Evolutionary conservation across 768 basidiomycete species (phyloP), one percentile per base, ranked within the genome.

Genomic region (Pisolithus sp.): DNA sequence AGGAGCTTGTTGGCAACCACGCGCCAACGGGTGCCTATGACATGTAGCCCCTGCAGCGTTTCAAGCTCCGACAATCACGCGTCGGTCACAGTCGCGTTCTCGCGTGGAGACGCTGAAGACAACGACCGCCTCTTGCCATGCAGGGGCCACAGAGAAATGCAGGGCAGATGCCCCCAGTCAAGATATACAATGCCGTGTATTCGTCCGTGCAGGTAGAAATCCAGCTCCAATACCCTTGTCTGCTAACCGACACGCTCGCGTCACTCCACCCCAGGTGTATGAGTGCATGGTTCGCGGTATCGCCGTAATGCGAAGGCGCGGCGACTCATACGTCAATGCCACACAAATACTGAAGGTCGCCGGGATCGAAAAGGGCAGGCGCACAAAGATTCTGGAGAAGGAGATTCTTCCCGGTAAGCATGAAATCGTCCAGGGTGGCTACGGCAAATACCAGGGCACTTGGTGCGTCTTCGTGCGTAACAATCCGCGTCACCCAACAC

Each of bases 281-380:
- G 94, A 98, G 71, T 95, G 93, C 64, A 96, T 97, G 92, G 87
- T 96, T 58, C 81, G 95, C 62, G 94, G 94, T 37, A 97, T 97
- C 64, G 95, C 95, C 1, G 95, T 99, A 59, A 99, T 99, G 96
- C 84, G 95, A 48, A 77, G 96, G 64, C 83, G 93, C 62, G 82
- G 82, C 48, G 96, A 98, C 71, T 93, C 91, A 61, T 98, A 80
- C 67, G 89, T 99, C 57, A 99, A 99, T 75, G 96, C 96, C 60
- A 98, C 96, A 2, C 96, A 99, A 69, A 97, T 99, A 55, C 82
- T 99, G 59, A 99, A 99, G 71, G 95, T 99, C 37, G 94, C 95
- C 6, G 96, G 96, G 39, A 89, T 98, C 55, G 93, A 95, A 74
- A 99, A 99, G 70, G 93, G 93, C 1, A 82, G 87, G 41, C 80